These are phyloP conservation scores for Schizosaccharomyces japonicus DNA, from an alignment of 805 yeast species.

Conservation along the genomic window DNA sequence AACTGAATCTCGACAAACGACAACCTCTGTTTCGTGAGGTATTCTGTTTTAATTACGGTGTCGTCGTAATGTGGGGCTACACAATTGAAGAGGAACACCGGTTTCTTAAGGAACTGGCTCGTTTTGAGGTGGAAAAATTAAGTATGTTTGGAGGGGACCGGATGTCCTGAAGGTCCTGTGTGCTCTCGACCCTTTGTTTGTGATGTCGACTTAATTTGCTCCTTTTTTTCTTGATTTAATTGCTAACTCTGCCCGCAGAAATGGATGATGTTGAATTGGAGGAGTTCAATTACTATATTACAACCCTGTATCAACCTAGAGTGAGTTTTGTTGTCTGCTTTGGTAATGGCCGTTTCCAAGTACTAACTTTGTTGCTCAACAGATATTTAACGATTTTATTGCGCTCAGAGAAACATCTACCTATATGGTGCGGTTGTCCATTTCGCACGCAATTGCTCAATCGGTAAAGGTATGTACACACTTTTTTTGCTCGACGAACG, in stretches of 20 bases:
- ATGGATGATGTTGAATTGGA: conserved; percentile 82
- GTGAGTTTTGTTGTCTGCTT: background rate
- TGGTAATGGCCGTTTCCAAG: too few relatives aligned
- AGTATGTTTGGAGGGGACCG: too few relatives aligned
- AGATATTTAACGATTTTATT: conserved; percentile 79
- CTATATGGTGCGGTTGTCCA: conserved; percentile 75
- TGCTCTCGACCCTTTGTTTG: background rate
- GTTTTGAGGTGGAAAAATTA: conserved; percentile 70
- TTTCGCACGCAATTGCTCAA: conserved; percentile 89
- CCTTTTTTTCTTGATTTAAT: background rate
- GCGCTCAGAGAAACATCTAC: conserved; percentile 73
- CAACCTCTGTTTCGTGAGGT: conserved; percentile 24
- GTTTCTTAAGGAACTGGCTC: conserved; percentile 63
- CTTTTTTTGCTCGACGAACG: too few relatives aligned
- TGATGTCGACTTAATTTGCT: background rate
- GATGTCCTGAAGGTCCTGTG: background rate
- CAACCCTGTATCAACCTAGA: conserved; percentile 83
- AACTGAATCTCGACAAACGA: background rate
- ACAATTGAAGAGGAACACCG: conserved; percentile 59
- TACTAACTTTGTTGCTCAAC: background rate
- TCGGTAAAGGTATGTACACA: too few relatives aligned
- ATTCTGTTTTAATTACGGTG: conserved; percentile 87
- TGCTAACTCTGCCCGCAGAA: too few relatives aligned
- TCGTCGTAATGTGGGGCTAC: conserved; percentile 93
- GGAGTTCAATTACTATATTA: conserved; percentile 83